Conservation (phyloP, 257 asterid genomes). For the Solanum paucissectum region DNA sequence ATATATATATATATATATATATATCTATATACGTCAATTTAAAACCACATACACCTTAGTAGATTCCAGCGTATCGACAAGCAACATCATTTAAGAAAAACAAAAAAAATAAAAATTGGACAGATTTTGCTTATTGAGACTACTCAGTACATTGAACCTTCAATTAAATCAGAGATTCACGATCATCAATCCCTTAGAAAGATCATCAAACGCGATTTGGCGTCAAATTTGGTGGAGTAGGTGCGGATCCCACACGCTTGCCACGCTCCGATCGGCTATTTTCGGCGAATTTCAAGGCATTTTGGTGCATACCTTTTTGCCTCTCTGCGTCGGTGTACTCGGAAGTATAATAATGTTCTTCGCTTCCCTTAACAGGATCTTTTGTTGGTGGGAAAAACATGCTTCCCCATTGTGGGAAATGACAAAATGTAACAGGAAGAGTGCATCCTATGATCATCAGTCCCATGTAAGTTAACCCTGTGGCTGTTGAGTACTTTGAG, state of each 20-base stretch:
- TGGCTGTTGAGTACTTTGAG: slow-evolving; percentile 15
- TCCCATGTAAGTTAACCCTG: slow-evolving; percentile 36
- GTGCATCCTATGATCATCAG: slow-evolving; percentile 43
- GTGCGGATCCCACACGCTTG: slow-evolving; percentile 23
- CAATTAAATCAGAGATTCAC: background rate
- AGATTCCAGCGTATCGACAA: background rate
- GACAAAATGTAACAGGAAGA: slow-evolving; percentile 22
- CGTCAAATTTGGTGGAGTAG: slow-evolving; percentile 23
- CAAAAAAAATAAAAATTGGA: background rate
- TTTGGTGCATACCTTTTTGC: slow-evolving; percentile 42
- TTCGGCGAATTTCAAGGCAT: slow-evolving; percentile 49
- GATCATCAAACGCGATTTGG: slow-evolving; percentile 17
- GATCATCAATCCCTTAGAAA: background rate
- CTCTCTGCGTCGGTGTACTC: slow-evolving; percentile 26
- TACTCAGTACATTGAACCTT: background rate
- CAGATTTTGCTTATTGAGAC: background rate
- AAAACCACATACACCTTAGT: background rate
- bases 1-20: background rate
- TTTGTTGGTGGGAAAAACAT: slow-evolving; percentile 28
- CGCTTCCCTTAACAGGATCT: slow-evolving; percentile 7
- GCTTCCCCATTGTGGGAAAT: slow-evolving; percentile 54
- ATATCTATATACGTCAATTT: background rate
- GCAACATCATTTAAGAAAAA: background rate
- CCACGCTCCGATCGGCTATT: slow-evolving; percentile 52
- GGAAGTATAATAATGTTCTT: slow-evolving; percentile 23